Base-by-base conservation (phyloP, 257 asterid species). In the Eustoma russellianum region DNA sequence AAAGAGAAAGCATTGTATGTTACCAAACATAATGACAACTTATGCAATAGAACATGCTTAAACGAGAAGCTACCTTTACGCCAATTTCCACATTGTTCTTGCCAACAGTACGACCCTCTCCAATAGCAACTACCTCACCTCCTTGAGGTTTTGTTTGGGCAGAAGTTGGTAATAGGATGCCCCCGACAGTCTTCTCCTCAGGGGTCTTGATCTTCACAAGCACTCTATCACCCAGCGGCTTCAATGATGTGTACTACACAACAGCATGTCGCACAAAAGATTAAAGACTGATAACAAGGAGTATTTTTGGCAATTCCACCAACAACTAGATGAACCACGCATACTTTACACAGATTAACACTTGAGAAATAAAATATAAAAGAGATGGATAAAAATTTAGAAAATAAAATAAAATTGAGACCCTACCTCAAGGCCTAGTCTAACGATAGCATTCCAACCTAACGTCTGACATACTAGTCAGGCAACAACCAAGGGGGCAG, bases 141-240 rank as follows among this genome's bases (percentile, higher is more conserved):
- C 94, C 95, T 48, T 85, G 92, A 15, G 66, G 77, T 65, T 74
- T 88, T 6, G 88, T 54, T 57, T 88, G 98, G 0, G 93, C 93
- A 6, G 70, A 40, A 48, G 87, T 59, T 33, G 98, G 98, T 34
- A 92, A 77, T 24, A 92, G 67, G 70, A 92, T 92, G 43, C 98
- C 98, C 52, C 98, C 98, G 1, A 79, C 58, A 3, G 86, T 80
- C 72, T 82, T 92, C 79, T 92, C 98, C 74, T 88, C 98, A 0
- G 93, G 81, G 1, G 70, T 64, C 66, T 77, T 82, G 51, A 85
- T 74, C 77, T 92, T 92, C 61, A 92, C 90, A 75, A 92, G 63
- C 66, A 88, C 79, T 72, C 98, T 74, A 62, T 92, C 98, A 12
- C 94, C 98, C 83, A 92, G 71, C 35, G 97, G 98, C 75, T 88